Conservation (phyloP, 495 filamentous ascomycete genomes). For the Xylaria palmicola region DNA sequence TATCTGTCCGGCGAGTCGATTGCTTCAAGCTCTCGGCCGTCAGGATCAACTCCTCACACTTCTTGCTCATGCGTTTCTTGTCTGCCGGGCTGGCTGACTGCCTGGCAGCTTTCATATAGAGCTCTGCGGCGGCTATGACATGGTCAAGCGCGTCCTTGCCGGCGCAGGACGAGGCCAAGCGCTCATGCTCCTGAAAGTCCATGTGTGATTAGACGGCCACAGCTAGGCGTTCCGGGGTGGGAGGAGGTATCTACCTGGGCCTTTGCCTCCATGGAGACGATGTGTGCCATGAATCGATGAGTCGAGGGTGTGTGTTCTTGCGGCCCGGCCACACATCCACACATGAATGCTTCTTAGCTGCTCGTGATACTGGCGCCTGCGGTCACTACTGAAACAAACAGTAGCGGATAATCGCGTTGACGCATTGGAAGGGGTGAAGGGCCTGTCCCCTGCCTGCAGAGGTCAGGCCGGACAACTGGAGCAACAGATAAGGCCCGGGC, state of each 20-base stretch:
- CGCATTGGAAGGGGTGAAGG: constrained; percentile 3
- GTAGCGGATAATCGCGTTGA: constrained; percentile 1
- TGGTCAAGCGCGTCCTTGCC: constrained; percentile 69
- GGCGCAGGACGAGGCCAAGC: constrained; percentile 49
- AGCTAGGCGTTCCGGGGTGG: neutral
- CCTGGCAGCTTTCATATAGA: constrained; percentile 71
- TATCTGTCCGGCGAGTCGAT: constrained; percentile 17
- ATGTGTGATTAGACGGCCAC: constrained; percentile 26
- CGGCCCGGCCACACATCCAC: too few species aligned
- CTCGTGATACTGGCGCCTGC: neutral
- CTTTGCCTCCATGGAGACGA: constrained; percentile 37
- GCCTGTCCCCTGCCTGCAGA: neutral
- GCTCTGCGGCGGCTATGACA: constrained; percentile 71
- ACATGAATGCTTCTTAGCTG: neutral
- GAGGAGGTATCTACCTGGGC: constrained; percentile 36
- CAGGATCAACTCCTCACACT: constrained; percentile 64
- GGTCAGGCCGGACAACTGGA: neutral
- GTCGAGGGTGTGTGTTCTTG: neutral
- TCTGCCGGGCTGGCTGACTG: constrained; percentile 53
- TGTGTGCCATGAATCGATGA: neutral
- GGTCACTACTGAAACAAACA: constrained; percentile 5
- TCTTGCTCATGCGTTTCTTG: constrained; percentile 57
- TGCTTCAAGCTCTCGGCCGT: constrained; percentile 74
- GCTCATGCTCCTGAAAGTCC: constrained; percentile 59
- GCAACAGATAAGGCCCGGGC: neutral